A percentile compares a stretch with the other conserved stretches of the same genome.
Conservation (phyloP, 371 early-diverging fungal genomes). For the Nosema muscidifuracis region DNA sequence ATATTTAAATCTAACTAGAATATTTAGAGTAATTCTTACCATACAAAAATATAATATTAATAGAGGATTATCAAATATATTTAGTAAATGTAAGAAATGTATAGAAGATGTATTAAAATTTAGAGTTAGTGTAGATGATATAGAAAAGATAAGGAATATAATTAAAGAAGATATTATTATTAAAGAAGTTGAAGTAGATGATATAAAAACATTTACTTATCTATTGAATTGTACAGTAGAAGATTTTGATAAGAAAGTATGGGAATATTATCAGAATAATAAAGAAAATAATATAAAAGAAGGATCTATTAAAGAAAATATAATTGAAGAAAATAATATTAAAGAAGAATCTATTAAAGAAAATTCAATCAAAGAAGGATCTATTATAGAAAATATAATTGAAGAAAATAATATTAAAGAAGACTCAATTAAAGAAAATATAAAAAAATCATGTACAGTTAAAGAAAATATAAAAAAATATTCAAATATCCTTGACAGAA, state of each 20-base stretch:
- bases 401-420: not conserved
- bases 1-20: slow-evolving; percentile 22
- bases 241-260: slow-evolving; percentile 32
- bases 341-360: not conserved
- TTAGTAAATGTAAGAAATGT: slow-evolving; percentile 23
- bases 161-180: slow-evolving; percentile 17
- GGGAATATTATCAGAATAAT: slow-evolving; percentile 4
- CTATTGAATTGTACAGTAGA: slow-evolving; percentile 1
- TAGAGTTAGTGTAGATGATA: slow-evolving; percentile 18
- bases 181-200: slow-evolving; percentile 24
- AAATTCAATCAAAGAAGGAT: not conserved
- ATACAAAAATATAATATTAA: slow-evolving; percentile 41
- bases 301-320: not conserved
- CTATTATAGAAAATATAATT: not conserved
- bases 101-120: slow-evolving; percentile 46
- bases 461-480: not conserved
- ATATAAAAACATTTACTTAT: slow-evolving; percentile 42
- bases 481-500: slow-evolving; percentile 55
- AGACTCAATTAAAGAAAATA: not conserved
- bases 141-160: slow-evolving; percentile 43
- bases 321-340: not conserved
- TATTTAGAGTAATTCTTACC: slow-evolving; percentile 38
- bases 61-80: slow-evolving; percentile 34
- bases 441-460: not conserved
- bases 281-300: slow-evolving; percentile 9